Percentiles rank a stretch among this genome's conserved stretches.
These are phyloP conservation scores for Aegilops tauschii DNA, from an alignment of 176 grass and related monocot species.

Conservation along the genomic window DNA sequence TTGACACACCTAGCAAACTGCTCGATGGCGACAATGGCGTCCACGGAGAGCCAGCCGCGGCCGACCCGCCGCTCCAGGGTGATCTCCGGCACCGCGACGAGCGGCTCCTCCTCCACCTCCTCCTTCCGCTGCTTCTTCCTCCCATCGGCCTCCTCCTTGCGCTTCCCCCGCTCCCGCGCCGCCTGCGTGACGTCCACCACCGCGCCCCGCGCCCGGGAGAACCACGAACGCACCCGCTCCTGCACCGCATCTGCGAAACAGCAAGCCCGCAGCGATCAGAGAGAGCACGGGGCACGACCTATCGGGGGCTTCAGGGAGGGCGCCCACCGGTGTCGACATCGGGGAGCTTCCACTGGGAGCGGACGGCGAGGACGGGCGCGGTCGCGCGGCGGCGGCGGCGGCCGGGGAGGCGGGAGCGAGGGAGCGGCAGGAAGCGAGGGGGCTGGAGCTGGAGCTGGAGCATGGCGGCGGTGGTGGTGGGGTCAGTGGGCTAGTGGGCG, in stretches of 20 bases:
- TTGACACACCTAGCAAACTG: constrained; percentile 75
- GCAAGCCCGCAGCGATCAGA: constrained; percentile 12
- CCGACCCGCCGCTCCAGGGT: constrained; percentile 62
- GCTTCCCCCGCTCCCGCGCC: constrained; percentile 36
- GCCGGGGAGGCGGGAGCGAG: constrained; percentile 28
- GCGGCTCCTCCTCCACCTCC: constrained; percentile 42
- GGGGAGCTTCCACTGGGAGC: constrained; percentile 57
- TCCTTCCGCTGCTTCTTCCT: constrained; percentile 46
- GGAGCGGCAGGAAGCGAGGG: constrained; percentile 35
- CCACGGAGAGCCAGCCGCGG: constrained; percentile 60
- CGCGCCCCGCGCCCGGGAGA: constrained; percentile 51
- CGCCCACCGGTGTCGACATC: constrained; percentile 46
- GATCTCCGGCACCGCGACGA: constrained; percentile 57
- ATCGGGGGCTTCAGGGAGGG: too few relatives aligned
- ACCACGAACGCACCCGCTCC: constrained; percentile 56
- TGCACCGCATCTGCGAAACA: constrained; percentile 50
- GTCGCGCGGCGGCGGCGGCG: constrained; percentile 13
- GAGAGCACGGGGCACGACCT: neutral
- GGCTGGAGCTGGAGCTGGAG: constrained; percentile 46
- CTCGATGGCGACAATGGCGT: constrained; percentile 74
- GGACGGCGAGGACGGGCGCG: constrained; percentile 31
- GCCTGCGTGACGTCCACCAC: constrained; percentile 39
- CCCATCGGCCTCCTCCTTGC: constrained; percentile 42
- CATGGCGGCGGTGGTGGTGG: constrained; percentile 29
- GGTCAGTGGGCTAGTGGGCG: constrained; percentile 16